A percentile compares a stretch with the other conserved stretches of the same genome.
These are phyloP conservation scores for Arthrobotrys conoides DNA, from an alignment of 2,329 filamentous ascomycete genomes.

Conservation along the genomic window DNA sequence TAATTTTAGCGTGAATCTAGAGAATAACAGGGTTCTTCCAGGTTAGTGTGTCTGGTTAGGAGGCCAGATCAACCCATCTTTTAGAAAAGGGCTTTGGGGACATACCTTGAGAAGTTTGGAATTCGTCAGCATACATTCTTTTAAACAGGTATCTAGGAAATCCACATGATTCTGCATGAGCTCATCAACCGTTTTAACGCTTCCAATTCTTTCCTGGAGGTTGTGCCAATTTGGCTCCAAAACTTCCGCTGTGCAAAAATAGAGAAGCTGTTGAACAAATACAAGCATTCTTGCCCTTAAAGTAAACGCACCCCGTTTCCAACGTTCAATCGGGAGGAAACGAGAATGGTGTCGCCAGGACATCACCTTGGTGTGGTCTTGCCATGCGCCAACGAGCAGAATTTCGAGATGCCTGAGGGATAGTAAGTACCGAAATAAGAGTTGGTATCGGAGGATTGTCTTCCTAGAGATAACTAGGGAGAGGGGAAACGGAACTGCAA, in stretches of 20 bases:
- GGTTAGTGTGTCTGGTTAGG: not conserved
- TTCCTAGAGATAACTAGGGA: conserved; percentile 96
- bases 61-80: not conserved
- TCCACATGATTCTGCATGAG: conserved; percentile 99
- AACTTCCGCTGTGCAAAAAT: conserved; percentile 96
- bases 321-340: conserved; percentile 82
- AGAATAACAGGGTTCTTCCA: not conserved
- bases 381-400: conserved; percentile 88
- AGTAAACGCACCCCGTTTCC: conserved; percentile 94
- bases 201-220: conserved; percentile 69
- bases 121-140: conserved; percentile 99
- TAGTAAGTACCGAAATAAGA: conserved; percentile 93
- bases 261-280: conserved; percentile 95
- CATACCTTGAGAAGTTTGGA: conserved; percentile 89
- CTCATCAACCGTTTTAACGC: conserved; percentile 90
- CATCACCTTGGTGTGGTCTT: conserved; percentile 84
- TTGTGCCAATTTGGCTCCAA: conserved; percentile 98
- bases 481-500: conserved; percentile 92
- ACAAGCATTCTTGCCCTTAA: conserved; percentile 93
- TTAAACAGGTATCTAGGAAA: conserved; percentile 96
- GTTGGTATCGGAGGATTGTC: conserved; percentile 95
- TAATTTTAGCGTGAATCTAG: conserved; percentile 97
- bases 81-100: conserved; percentile 36
- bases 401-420: conserved; percentile 91
- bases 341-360: conserved; percentile 87